Evolutionary conservation across 257 asterid species (phyloP).

Genomic region (Lantana camara): DNA sequence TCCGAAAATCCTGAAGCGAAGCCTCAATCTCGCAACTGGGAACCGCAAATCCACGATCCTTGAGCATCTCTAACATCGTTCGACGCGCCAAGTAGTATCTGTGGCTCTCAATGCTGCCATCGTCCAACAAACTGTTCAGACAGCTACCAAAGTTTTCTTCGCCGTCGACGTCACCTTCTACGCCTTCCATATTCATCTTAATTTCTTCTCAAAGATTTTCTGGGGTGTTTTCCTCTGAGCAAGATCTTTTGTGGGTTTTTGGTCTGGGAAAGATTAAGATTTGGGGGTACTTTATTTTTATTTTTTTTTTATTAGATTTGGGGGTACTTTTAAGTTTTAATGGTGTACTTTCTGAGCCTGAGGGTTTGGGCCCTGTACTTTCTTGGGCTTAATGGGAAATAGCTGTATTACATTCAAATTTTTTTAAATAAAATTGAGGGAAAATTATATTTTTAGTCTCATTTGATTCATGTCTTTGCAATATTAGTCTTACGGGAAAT

Average conservation of each 20-base stretch:
- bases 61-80: slow-evolving; percentile 87
- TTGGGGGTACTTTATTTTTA: neutral
- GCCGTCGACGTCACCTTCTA: slow-evolving; percentile 31
- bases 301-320: neutral
- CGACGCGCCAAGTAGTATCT: slow-evolving; percentile 74
- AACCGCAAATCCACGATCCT: slow-evolving; percentile 83
- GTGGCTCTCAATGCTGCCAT: slow-evolving; percentile 71
- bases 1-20: slow-evolving; percentile 65
- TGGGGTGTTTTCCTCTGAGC: neutral
- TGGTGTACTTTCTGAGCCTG: neutral
- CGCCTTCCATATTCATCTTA: slow-evolving; percentile 32
- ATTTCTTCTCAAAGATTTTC: neutral
- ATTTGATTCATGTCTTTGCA: too few relatives aligned
- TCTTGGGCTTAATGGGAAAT: neutral
- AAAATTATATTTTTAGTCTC: too few relatives aligned
- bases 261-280: neutral
- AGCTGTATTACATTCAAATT: too few relatives aligned
- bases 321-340: neutral
- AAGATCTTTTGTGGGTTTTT: neutral
- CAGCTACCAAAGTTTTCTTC: slow-evolving; percentile 47
- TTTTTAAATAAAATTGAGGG: too few relatives aligned
- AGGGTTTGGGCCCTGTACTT: slow-evolving; percentile 9
- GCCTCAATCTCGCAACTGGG: slow-evolving; percentile 67
- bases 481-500: too few relatives aligned
- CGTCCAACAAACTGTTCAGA: slow-evolving; percentile 52